Evolutionary conservation across 2,329 filamentous ascomycete genomes (phyloP), one percentile per base, ranked within the genome.

Genomic region (Dactylellina drechsleri): DNA sequence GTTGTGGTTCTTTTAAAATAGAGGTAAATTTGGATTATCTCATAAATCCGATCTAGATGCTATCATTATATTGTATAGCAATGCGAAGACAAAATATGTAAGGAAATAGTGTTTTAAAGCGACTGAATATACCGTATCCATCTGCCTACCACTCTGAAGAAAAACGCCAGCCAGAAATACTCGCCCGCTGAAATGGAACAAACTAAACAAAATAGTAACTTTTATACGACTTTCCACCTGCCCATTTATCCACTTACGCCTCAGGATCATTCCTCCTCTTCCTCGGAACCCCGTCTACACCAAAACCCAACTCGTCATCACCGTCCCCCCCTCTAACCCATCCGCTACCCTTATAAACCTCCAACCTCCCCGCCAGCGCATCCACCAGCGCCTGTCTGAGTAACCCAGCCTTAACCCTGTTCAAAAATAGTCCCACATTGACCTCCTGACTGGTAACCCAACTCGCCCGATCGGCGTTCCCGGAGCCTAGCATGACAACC

Each of bases 401-500:
- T 8, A 76, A 77, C 15, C 73, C 68, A 7, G 83, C 83, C 43
- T 86, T 78, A 0, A 81, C 80, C 6, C 65, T 78, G 2, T 82
- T 83, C 26, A 66, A 62, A 60, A 85, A 84, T 50, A 88, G 83
- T 0, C 85, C 85, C 31, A 95, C 83, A 0, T 92, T 92, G 20
- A 95, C 83, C 82, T 96, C 92, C 82, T 95, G 92, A 81, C 91
- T 93, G 4, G 92, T 95, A 82, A 88, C 93, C 91, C 91, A 95
- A 80, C 91, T 93, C 6, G 92, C 91, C 0, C 92, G 86, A 82
- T 96, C 92, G 85, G 93, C 88, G 80, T 96, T 96, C 0, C 91
- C 92, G 16, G 91, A 93, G 0, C 92, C 92, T 1, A 95, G 82
- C 0, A 95, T 84, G 0, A 89, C 84, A 18, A 88, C 87, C 75